Conservation (phyloP, 495 filamentous ascomycete genomes). For the Viridothelium virens region DNA sequence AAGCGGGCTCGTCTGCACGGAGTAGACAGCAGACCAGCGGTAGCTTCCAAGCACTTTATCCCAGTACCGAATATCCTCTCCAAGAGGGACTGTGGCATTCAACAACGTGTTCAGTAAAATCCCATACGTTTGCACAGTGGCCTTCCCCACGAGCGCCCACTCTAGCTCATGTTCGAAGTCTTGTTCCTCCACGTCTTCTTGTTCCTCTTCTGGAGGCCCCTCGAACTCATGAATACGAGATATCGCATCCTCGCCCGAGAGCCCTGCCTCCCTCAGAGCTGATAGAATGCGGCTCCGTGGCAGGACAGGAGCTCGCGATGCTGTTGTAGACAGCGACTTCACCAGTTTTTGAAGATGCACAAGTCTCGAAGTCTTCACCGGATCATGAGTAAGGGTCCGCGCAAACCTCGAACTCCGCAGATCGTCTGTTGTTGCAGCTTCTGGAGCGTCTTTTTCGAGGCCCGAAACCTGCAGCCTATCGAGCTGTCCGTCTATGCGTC, state of each 20-base stretch:
- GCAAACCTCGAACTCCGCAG: background rate
- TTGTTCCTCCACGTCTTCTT: constrained; percentile 17
- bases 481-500: constrained; percentile 67
- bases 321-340: constrained; percentile 59
- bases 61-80: constrained; percentile 88
- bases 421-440: background rate
- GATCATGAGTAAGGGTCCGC: background rate
- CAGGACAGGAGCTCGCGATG: constrained; percentile 46
- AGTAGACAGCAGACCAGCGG: constrained; percentile 64
- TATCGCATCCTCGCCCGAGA: constrained; percentile 31
- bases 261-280: constrained; percentile 52
- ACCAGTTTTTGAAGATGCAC: constrained; percentile 52
- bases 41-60: constrained; percentile 70
- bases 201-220: constrained; percentile 17
- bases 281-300: constrained; percentile 45
- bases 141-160: constrained; percentile 83
- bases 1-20: constrained; percentile 70
- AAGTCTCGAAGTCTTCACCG: constrained; percentile 18
- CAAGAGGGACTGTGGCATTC: constrained; percentile 69
- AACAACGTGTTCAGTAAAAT: constrained; percentile 63
- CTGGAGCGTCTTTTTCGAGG: constrained; percentile 14
- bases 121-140: constrained; percentile 76
- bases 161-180: constrained; percentile 65
- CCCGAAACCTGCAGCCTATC: constrained; percentile 59
- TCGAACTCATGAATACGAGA: constrained; percentile 26